Conservation (phyloP, 2,329 filamentous ascomycete species). For the Byssoonygena ceratinophila region DNA sequence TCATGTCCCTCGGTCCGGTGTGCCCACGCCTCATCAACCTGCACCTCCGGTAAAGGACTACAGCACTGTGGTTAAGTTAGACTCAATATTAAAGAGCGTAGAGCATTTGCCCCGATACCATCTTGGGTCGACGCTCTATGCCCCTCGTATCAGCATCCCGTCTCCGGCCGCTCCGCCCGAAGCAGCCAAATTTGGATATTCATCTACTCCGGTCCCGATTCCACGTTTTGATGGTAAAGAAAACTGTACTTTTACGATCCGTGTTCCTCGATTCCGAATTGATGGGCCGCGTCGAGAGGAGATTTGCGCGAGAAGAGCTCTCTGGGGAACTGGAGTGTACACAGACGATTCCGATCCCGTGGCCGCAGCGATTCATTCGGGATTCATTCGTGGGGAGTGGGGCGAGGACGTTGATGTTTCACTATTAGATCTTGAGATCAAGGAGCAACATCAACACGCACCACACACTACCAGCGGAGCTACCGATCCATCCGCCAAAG, state of each 20-base stretch:
- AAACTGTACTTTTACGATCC: conserved; percentile 83
- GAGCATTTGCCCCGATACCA: conserved; percentile 62
- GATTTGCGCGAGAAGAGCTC: conserved; percentile 64
- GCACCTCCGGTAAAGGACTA: conserved; percentile 42
- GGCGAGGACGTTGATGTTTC: conserved; percentile 61
- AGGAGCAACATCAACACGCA: conserved; percentile 37
- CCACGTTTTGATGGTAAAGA: conserved; percentile 67
- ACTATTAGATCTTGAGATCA: conserved; percentile 50
- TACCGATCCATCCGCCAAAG: conserved; percentile 6
- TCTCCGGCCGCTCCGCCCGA: conserved; percentile 31
- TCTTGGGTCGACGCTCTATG: conserved; percentile 75
- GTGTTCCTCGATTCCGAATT: conserved; percentile 71
- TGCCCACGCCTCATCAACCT: conserved; percentile 11
- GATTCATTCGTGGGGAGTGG: conserved; percentile 87
- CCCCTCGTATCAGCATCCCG: conserved; percentile 50
- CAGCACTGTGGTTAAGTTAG: conserved; percentile 56
- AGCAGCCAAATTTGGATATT: conserved; percentile 48
- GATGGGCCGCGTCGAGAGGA: conserved; percentile 61
- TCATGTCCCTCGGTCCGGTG: conserved; percentile 24
- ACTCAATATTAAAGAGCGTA: conserved; percentile 61
- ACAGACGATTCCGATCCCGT: conserved; percentile 92
- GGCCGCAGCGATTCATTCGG: conserved; percentile 83
- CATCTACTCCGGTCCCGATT: conserved; percentile 56
- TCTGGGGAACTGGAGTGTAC: conserved; percentile 93
- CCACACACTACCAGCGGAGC: conserved; percentile 19